phyloP scores from a whole-genome alignment of 352 stramenopile genomes.

The Phytophthora foliorum region DNA sequence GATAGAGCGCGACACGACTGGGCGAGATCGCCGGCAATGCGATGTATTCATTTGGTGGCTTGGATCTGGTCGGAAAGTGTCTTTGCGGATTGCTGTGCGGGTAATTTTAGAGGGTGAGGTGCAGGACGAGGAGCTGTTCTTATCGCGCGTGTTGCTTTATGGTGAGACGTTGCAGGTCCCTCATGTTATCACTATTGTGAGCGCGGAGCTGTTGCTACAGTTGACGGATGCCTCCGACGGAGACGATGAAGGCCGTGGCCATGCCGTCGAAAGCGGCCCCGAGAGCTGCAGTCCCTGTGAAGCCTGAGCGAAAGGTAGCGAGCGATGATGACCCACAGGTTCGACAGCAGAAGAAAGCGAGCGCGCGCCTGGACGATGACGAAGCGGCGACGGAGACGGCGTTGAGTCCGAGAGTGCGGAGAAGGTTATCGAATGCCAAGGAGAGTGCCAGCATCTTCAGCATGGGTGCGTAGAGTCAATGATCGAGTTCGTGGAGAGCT shows the following conservation, averaged over 20 bases:
- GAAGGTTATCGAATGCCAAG: slow-evolving; percentile 78
- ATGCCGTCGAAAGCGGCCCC: slow-evolving; percentile 4
- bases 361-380: slow-evolving; percentile 11
- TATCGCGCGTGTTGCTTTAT: slow-evolving; percentile 2
- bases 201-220: not conserved
- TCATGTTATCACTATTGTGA: slow-evolving; percentile 9
- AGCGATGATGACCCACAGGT: slow-evolving; percentile 32
- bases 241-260: slow-evolving; percentile 26
- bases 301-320: slow-evolving; percentile 17
- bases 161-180: slow-evolving; percentile 4
- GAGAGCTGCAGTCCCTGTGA: slow-evolving; percentile 11
- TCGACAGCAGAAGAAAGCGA: slow-evolving; percentile 26
- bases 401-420: slow-evolving; percentile 70
- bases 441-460: slow-evolving; percentile 80
- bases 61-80: slow-evolving; percentile 17
- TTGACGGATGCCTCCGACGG: slow-evolving; percentile 15
- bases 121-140: slow-evolving; percentile 12
- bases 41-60: slow-evolving; percentile 46
- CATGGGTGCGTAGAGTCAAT: slow-evolving; percentile 48
- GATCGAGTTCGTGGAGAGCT: not conserved
- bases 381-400: slow-evolving; percentile 29
- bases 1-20: slow-evolving; percentile 25
- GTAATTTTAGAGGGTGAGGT: slow-evolving; percentile 13
- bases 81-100: not conserved
- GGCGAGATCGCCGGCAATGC: slow-evolving; percentile 33